Evolutionary conservation across 495 filamentous ascomycete species (phyloP).

Genomic region (Neurospora sp.): DNA sequence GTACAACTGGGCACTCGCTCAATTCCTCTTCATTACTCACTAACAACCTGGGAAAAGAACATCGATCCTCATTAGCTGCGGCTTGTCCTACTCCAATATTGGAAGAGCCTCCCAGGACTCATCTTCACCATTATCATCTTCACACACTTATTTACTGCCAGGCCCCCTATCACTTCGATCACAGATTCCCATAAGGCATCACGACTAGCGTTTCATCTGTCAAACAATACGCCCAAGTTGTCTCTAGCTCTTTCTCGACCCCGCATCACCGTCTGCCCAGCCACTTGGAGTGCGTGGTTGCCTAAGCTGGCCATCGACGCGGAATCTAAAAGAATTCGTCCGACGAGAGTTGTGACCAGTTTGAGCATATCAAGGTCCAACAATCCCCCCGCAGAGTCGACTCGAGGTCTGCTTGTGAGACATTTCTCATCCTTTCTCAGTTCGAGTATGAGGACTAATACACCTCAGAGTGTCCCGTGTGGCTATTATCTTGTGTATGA

Average conservation of each 20-base stretch:
- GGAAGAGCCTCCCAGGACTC: background rate
- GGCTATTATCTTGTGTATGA: background rate
- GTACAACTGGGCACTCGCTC: background rate
- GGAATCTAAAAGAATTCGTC: background rate
- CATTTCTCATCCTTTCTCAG: background rate
- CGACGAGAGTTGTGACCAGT: background rate
- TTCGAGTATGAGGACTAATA: background rate
- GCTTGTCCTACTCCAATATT: background rate
- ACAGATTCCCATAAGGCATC: background rate
- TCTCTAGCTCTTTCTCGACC: background rate
- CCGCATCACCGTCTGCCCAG: background rate
- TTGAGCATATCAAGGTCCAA: background rate
- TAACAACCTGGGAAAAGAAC: background rate
- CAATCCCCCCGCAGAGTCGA: background rate
- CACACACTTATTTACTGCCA: background rate
- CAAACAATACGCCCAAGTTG: background rate
- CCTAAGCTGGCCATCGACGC: background rate
- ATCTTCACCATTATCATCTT: background rate
- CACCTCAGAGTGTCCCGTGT: background rate
- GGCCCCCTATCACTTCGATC: background rate
- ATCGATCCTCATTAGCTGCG: background rate
- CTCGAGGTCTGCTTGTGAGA: background rate
- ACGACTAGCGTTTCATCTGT: background rate
- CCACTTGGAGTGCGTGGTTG: background rate
- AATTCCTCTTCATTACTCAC: background rate